phyloP scores from a whole-genome alignment of 805 yeast genomes.

The Sungouiella blattae region DNA sequence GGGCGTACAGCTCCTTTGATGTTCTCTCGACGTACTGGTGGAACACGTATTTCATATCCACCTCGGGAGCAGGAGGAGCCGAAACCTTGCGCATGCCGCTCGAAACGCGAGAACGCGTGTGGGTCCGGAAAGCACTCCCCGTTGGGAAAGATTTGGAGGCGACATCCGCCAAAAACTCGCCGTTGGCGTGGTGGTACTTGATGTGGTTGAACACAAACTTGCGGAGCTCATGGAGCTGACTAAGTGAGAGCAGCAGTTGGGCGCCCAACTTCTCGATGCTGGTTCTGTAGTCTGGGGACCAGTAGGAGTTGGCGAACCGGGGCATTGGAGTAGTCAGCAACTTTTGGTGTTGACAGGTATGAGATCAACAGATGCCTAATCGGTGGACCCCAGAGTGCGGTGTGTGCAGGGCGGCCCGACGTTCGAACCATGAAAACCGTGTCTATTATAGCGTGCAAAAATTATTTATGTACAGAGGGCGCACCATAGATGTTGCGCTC shows the following conservation, averaged over 20 bases:
- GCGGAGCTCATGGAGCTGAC: conserved; percentile 40
- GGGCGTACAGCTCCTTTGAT: conserved; percentile 10
- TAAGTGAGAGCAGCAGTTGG: conserved; percentile 31
- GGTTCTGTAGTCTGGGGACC: conserved; percentile 40
- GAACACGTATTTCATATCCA: conserved; percentile 12
- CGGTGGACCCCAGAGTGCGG: too few relatives aligned
- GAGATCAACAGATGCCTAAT: too few relatives aligned
- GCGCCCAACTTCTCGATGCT: conserved; percentile 30
- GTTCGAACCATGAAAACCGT: too few relatives aligned
- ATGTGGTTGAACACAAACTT: conserved; percentile 34
- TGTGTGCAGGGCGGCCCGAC: too few relatives aligned
- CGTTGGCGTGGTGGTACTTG: conserved; percentile 32
- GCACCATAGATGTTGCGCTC: not conserved
- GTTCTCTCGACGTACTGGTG: conserved; percentile 11
- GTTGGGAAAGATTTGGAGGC: conserved; percentile 20
- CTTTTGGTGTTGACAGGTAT: too few relatives aligned
- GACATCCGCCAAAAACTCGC: conserved; percentile 30
- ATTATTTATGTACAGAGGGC: too few relatives aligned
- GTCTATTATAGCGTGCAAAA: too few relatives aligned
- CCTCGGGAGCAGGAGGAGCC: not conserved
- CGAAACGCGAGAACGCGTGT: not conserved
- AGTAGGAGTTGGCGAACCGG: conserved; percentile 33
- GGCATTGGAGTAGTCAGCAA: too few relatives aligned
- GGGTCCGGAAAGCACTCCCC: conserved; percentile 21
- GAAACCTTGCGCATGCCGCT: conserved; percentile 6